Percentiles rank a stretch among this genome's conserved stretches.
Conservation (phyloP, 345 rosid species). For the Ricinus communis region DNA sequence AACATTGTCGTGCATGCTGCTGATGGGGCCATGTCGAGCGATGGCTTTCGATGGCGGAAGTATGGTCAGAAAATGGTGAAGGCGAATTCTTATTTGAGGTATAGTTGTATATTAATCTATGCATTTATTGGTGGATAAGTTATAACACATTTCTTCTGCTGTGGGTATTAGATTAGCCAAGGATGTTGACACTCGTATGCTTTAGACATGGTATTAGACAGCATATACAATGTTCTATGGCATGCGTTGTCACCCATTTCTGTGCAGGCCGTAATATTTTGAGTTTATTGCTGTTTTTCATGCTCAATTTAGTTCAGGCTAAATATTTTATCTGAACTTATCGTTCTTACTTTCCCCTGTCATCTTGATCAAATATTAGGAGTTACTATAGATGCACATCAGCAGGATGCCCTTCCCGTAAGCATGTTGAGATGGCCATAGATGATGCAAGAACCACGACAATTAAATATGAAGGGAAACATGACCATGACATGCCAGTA, state of each 20-base stretch:
- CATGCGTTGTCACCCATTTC: not conserved
- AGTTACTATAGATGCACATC: constrained; percentile 35
- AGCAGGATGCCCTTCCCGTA: constrained; percentile 29
- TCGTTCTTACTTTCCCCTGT: not conserved
- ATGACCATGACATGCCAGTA: constrained; percentile 28
- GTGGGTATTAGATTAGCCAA: not conserved
- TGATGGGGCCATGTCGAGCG: constrained; percentile 19
- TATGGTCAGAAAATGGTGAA: constrained; percentile 34
- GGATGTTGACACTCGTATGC: not conserved
- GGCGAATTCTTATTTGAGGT: constrained; percentile 26
- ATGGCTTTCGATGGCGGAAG: constrained; percentile 33
- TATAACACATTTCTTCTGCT: not conserved
- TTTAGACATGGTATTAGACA: not conserved
- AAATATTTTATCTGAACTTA: not conserved
- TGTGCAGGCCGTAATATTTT: not conserved
- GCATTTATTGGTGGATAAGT: not conserved
- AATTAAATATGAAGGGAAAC: constrained; percentile 23
- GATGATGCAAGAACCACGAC: constrained; percentile 12
- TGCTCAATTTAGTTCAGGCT: not conserved
- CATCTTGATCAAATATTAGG: constrained; percentile 16
- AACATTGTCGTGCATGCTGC: constrained; percentile 12
- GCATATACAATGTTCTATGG: not conserved
- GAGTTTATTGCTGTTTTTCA: not conserved
- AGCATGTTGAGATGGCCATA: constrained; percentile 26
- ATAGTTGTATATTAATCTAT: not conserved